Percentiles rank a stretch among this genome's conserved stretches.
Evolutionary conservation across 306 rosid species (phyloP).

Genomic region (Glycine tomentella): DNA sequence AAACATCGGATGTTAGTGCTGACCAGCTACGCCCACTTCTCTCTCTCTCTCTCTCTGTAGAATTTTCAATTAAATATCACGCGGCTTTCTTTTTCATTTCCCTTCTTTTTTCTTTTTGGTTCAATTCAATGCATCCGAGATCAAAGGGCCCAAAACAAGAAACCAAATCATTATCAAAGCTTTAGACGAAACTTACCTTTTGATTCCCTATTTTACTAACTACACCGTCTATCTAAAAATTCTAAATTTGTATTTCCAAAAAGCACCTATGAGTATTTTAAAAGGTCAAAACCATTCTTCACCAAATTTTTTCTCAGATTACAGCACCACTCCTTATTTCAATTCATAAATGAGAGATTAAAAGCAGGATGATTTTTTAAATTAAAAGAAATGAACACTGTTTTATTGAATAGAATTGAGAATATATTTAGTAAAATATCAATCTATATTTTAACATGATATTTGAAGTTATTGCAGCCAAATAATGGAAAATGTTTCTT

Average conservation of each 20-base stretch:
- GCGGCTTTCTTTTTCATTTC: constrained; percentile 46
- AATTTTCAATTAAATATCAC: constrained; percentile 48
- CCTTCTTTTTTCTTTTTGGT: neutral
- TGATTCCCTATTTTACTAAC: neutral
- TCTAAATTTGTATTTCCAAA: neutral
- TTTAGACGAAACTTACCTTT: neutral
- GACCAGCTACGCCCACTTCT: constrained; percentile 63
- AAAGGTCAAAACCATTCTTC: no score
- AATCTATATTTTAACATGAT: no score
- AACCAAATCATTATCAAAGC: neutral
- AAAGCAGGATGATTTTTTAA: no score
- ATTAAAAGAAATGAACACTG: no score
- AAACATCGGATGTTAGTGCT: constrained; percentile 85
- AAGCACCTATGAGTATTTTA: no score
- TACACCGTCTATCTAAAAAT: neutral
- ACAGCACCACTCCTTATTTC: no score
- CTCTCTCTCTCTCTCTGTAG: neutral
- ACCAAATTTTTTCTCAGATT: no score
- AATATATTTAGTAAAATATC: no score
- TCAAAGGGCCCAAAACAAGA: neutral
- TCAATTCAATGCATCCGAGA: neutral
- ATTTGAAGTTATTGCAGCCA: no score
- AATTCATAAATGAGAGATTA: no score
- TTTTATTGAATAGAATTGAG: no score
- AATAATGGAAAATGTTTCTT: no score